Conservation (phyloP, 2,329 filamentous ascomycete species). For the Ambrosiella xylebori region DNA sequence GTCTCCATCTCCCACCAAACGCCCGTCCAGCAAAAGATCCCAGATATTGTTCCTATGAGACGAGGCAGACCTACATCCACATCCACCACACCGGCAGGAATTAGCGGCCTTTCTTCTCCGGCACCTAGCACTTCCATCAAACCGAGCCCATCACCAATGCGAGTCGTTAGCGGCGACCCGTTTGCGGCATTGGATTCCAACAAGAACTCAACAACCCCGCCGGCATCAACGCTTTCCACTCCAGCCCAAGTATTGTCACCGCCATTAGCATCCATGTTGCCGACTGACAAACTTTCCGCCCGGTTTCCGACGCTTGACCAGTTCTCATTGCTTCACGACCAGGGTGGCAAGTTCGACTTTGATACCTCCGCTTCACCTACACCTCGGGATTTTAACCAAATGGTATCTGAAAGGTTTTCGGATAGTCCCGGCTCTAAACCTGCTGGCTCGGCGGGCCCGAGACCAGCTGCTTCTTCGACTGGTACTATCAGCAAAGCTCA, state of each 20-base stretch:
- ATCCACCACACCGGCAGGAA: conserved; percentile 17
- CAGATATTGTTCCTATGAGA: conserved; percentile 87
- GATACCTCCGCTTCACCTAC: conserved; percentile 37
- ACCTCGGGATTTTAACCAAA: conserved; percentile 40
- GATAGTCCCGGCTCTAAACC: conserved; percentile 26
- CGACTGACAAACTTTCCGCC: conserved; percentile 62
- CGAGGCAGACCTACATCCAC: conserved; percentile 47
- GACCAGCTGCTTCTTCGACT: conserved; percentile 23
- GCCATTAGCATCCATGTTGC: conserved; percentile 13
- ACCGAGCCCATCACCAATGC: conserved; percentile 50
- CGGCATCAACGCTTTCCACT: not conserved
- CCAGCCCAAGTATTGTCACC: conserved; percentile 2
- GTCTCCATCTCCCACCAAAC: conserved; percentile 64
- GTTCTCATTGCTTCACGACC: conserved; percentile 77
- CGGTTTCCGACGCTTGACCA: conserved; percentile 85
- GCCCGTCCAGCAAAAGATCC: conserved; percentile 54
- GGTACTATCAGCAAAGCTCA: conserved; percentile 41
- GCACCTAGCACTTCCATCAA: conserved; percentile 31
- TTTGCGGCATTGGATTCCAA: conserved; percentile 77
- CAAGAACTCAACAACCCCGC: conserved; percentile 13
- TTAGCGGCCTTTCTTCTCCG: conserved; percentile 7
- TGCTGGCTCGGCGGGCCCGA: conserved; percentile 5
- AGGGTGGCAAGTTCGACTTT: conserved; percentile 72
- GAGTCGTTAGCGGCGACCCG: conserved; percentile 58
- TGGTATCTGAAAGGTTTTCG: conserved; percentile 58